Base-by-base conservation (phyloP, 306 rosid species). In the Benincasa hispida region DNA sequence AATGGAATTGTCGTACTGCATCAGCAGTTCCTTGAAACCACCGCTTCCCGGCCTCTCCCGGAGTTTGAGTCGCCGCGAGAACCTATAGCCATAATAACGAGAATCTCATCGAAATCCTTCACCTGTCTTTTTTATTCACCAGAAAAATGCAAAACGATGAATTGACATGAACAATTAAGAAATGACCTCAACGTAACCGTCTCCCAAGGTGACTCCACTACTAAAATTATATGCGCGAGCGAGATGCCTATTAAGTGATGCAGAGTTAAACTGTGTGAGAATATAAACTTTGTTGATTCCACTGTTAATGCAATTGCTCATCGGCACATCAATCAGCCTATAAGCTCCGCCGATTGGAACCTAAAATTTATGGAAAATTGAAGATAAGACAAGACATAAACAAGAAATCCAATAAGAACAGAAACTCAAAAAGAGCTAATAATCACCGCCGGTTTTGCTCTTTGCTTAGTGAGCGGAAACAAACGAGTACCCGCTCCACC, bases 1-100 rank as follows among this genome's bases (percentile, higher is more conserved):
- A 73, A 48, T 48, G 39, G 41, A 73, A 73, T 11, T 73, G 77
- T 53, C 77, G 58, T 19, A 73, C 77, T 11, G 77, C 77, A 73
- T 73, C 77, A 6, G 77, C 77, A 4, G 77, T 73, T 18, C 77
- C 77, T 28, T 73, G 77, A 24, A 73, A 73, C 77, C 61, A 73
- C 25, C 8, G 56, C 77, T 73, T 73, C 45, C 77, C 77, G 7
- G 77, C 77, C 42, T 27, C 60, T 25, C 76, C 76, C 5, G 76
- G 76, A 47, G 76, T 72, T 32, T 72, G 76, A 25, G 77, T 73
- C 3, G 77, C 77, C 2, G 77, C 77, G 3, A 73, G 60, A 50
- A 73, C 77, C 77, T 73, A 28, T 54, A 21, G 30, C 12, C n/a
- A 22, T 35, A 12, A 37, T 32, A 10, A 65, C 28, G 2, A 65